A percentile compares a stretch with the other conserved stretches of the same genome.
These are phyloP conservation scores for Coprinopsis strossmayeri DNA, from an alignment of 768 basidiomycete genomes.

Conservation along the genomic window DNA sequence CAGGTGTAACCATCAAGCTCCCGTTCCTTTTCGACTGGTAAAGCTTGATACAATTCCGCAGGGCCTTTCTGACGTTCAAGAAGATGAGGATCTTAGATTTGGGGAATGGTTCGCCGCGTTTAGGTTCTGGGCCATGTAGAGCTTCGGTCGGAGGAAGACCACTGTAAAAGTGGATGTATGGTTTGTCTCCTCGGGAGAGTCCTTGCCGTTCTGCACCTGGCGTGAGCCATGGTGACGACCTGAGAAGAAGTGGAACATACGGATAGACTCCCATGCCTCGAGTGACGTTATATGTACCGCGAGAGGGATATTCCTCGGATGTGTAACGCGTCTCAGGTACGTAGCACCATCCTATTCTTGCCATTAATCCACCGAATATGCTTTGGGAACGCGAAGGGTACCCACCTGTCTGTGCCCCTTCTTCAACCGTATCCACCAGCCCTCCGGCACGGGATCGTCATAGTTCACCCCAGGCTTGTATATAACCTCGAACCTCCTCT, in stretches of 20 bases:
- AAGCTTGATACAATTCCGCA: background rate
- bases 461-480: background rate
- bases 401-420: background rate
- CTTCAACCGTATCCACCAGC: background rate
- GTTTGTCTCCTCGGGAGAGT: background rate
- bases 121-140: background rate
- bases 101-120: background rate
- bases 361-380: too few species aligned
- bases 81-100: background rate
- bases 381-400: too few species aligned
- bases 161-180: background rate
- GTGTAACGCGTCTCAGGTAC: too few species aligned
- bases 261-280: background rate
- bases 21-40: background rate
- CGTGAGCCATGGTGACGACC: too few species aligned
- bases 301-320: background rate
- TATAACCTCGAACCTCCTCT: background rate
- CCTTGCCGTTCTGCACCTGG: background rate
- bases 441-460: background rate
- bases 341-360: too few species aligned
- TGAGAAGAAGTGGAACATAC: too few species aligned
- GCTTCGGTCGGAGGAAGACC: background rate
- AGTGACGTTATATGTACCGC: background rate
- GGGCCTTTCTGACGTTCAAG: background rate
- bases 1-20: background rate